Evolutionary conservation across 2,329 filamentous ascomycete genomes (phyloP).

Genomic region (Dendryphion nanum): DNA sequence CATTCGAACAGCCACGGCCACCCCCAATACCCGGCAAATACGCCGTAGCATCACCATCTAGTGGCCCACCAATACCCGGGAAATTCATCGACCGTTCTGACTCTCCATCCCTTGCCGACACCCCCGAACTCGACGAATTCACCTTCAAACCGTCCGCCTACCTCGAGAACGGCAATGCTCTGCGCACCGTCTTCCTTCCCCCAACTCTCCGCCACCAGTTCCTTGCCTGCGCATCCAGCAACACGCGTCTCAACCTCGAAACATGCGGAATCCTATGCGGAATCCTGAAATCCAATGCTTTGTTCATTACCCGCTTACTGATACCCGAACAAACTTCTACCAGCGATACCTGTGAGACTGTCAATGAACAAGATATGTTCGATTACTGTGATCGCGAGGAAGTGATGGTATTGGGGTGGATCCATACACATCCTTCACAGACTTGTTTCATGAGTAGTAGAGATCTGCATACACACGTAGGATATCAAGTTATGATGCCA

Average conservation of each 20-base stretch:
- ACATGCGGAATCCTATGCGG: constrained; percentile 95
- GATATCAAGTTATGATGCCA: constrained; percentile 93
- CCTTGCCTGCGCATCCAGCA: constrained; percentile 68
- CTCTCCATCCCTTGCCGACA: constrained; percentile 14
- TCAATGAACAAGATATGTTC: constrained; percentile 80
- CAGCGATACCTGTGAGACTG: constrained; percentile 90
- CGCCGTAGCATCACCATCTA: constrained; percentile 6
- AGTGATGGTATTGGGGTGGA: constrained; percentile 89
- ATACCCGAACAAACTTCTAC: constrained; percentile 90
- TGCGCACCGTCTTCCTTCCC: constrained; percentile 86
- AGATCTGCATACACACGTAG: constrained; percentile 89
- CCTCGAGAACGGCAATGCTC: constrained; percentile 82
- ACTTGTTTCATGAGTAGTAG: constrained; percentile 97
- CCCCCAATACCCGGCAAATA: constrained; percentile 35
- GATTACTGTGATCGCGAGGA: constrained; percentile 86
- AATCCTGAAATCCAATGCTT: constrained; percentile 84
- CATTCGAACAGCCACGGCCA: constrained; percentile 11
- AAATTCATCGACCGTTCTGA: constrained; percentile 25
- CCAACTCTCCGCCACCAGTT: constrained; percentile 71
- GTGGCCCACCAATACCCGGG: constrained; percentile 21
- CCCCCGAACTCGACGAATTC: constrained; percentile 56
- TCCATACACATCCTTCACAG: constrained; percentile 95
- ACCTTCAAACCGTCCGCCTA: constrained; percentile 84
- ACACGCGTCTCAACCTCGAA: constrained; percentile 81
- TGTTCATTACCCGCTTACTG: constrained; percentile 85